These are phyloP conservation scores for Phytophthora sansomeana DNA, from an alignment of 352 stramenopile genomes.

Conservation along the genomic window DNA sequence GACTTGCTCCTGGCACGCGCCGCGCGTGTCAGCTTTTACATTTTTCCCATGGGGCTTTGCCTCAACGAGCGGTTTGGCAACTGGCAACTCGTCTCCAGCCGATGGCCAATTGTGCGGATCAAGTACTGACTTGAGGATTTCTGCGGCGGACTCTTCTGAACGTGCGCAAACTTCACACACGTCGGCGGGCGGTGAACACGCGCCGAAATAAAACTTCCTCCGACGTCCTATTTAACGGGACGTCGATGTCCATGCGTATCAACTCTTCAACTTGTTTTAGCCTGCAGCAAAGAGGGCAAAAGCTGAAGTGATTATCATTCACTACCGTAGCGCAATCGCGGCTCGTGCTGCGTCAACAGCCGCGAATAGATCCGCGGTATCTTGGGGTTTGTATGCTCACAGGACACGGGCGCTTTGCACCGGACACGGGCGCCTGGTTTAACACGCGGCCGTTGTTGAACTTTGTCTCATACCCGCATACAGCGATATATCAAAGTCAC, in stretches of 20 bases:
- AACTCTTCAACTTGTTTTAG: background rate
- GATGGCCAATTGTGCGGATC: background rate
- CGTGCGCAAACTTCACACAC: slow-evolving; percentile 1
- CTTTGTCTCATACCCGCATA: slow-evolving; percentile 9
- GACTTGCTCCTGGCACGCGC: slow-evolving; percentile 26
- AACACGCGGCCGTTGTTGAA: slow-evolving; percentile 20
- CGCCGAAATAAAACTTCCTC: background rate
- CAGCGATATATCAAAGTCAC: background rate
- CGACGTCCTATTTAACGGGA: too few species aligned
- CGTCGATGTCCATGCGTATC: too few species aligned
- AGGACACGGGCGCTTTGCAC: background rate
- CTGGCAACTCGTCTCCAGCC: slow-evolving; percentile 21
- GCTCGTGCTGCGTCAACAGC: background rate
- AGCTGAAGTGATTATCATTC: slow-evolving; percentile 30
- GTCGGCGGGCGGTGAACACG: background rate
- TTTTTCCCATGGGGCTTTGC: slow-evolving; percentile 11
- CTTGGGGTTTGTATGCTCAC: slow-evolving; percentile 34
- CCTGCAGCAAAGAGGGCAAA: background rate
- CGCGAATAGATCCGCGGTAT: background rate
- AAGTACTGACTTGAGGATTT: background rate
- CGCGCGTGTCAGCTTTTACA: slow-evolving; percentile 25
- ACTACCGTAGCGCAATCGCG: background rate
- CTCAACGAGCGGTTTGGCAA: slow-evolving; percentile 12
- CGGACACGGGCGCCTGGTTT: slow-evolving; percentile 13
- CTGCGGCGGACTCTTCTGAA: slow-evolving; percentile 3